These are phyloP conservation scores for Boletus subcaerulescens DNA, from an alignment of 768 basidiomycete species.

Conservation along the genomic window DNA sequence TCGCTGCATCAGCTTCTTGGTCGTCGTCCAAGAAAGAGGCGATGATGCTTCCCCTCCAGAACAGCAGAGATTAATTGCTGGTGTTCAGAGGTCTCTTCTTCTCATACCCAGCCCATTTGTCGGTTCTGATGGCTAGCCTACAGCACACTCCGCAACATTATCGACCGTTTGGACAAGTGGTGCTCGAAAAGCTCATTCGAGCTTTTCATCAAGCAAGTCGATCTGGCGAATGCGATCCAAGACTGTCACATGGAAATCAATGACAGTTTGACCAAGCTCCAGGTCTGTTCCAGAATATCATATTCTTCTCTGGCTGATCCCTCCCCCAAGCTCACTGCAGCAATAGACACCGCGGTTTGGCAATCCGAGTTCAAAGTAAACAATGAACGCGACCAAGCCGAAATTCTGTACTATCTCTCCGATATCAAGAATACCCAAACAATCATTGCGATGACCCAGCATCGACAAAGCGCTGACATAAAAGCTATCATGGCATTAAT, in stretches of 20 bases:
- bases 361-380: constrained; percentile 42
- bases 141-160: constrained; percentile 36
- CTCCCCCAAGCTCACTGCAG: constrained; percentile 40
- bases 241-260: constrained; percentile 43
- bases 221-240: constrained; percentile 43
- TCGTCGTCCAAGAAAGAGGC: constrained; percentile 36
- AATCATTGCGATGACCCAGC: constrained; percentile 32
- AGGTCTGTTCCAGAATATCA: constrained; percentile 31
- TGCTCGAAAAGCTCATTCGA: constrained; percentile 37
- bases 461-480: constrained; percentile 36
- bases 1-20: constrained; percentile 43
- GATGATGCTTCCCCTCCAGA: constrained; percentile 28
- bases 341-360: constrained; percentile 47
- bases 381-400: constrained; percentile 40
- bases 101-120: neutral
- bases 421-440: constrained; percentile 42
- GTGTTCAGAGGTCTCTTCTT: constrained; percentile 30
- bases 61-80: constrained; percentile 32
- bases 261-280: constrained; percentile 46
- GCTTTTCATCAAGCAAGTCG: constrained; percentile 44
- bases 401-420: constrained; percentile 42
- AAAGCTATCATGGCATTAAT: constrained; percentile 46
- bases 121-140: constrained; percentile 4
- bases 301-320: constrained; percentile 6
- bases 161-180: constrained; percentile 45